These are phyloP conservation scores for Saitozyma podzolica DNA, from an alignment of 768 basidiomycete species.

Conservation along the genomic window DNA sequence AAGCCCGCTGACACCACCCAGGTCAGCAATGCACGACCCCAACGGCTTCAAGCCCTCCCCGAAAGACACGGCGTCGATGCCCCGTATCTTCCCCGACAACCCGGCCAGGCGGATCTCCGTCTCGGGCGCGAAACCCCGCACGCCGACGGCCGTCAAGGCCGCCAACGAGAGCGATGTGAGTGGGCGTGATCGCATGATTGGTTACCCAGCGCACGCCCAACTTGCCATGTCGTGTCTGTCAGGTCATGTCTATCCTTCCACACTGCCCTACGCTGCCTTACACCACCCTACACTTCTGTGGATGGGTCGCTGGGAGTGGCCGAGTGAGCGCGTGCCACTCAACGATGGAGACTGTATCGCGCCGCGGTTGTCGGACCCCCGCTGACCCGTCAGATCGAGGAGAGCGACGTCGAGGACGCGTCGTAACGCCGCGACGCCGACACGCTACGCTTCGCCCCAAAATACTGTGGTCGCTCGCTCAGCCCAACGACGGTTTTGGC, in stretches of 20 bases:
- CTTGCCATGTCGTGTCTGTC: too few species aligned
- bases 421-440: neutral
- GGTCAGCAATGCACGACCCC: slow-evolving; percentile 36
- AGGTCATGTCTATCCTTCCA: too few species aligned
- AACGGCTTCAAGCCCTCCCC: slow-evolving; percentile 25
- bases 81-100: slow-evolving; percentile 47
- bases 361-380: slow-evolving; percentile 1
- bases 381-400: slow-evolving; percentile 34
- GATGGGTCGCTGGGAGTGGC: too few species aligned
- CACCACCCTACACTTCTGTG: too few species aligned
- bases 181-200: neutral
- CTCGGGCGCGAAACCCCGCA: slow-evolving; percentile 16
- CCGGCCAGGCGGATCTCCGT: slow-evolving; percentile 40
- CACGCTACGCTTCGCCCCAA: too few species aligned
- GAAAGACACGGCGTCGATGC: slow-evolving; percentile 23
- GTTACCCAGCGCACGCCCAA: too few species aligned
- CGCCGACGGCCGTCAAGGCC: slow-evolving; percentile 26
- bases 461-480: too few species aligned
- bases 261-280: too few species aligned
- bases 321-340: too few species aligned
- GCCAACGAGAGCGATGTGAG: slow-evolving; percentile 51
- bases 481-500: too few species aligned
- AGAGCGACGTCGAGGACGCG: slow-evolving; percentile 42
- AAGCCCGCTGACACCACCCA: slow-evolving; percentile 11
- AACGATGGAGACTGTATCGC: too few species aligned